Evolutionary conservation across 331 rosid species (phyloP), one percentile per base, ranked within the genome.

Genomic region (Quercus phellos): DNA sequence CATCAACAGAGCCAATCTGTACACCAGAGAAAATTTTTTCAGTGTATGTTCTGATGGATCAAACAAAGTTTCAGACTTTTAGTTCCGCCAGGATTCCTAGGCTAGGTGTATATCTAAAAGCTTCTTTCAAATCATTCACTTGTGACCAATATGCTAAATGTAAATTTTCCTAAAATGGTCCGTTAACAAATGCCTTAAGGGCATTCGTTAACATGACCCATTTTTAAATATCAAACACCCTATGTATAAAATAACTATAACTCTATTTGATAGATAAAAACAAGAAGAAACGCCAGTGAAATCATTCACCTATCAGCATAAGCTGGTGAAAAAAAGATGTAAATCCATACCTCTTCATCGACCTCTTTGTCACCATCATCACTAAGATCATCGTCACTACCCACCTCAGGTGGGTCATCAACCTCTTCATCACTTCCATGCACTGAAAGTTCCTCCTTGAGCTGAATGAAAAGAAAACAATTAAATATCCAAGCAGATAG

Each of bases 371-470:
- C 84, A 55, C 24, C 83, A 10, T 87, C 93, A 74, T 93, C 96
- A 72, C 96, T 95, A 7, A 84, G 66, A 81, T 95, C 99, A n/a
- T 95, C 99, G 34, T 94, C 99, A 16, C 98, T 94, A 68, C 90
- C 94, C 17, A 46, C 84, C 55, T 95, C 94, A 4, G 76, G 91
- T 30, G 87, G 91, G 74, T 95, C 97, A 29, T 92, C 99, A 53
- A 78, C 85, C 87, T 95, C 99, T 83, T 95, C 99, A 76, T 95
- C 99, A 16, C 99, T 95, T 17, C 98, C 99, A 75, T 93, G 82
- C 68, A 95, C 98, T 1, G 96, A 95, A 73, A 82, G 82, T 70
- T 91, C 94, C 77, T 88, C 97, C 89, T 85, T 95, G 63, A 91
- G 93, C 98, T 94, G 76, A 86, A 85, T 18, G 34, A 1, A 42